Percentiles rank a stretch among this genome's conserved stretches.
Conservation (phyloP, 1,284 basidiomycete genomes). For the Ceratobasidium papillatum region DNA sequence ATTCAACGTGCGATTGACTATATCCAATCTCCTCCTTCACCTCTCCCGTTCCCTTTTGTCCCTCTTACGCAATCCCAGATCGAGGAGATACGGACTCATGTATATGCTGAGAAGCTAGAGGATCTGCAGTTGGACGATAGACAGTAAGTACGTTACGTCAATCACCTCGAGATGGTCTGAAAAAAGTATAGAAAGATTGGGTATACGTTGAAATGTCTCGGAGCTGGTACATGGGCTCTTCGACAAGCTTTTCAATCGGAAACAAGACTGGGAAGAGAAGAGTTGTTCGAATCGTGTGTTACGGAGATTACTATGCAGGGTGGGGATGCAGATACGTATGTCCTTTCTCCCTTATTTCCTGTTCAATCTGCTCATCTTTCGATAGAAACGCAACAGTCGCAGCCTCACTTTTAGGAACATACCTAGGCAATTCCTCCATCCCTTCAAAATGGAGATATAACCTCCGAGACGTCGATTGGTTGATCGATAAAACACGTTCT, state of each 20-base stretch:
- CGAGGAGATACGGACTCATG: conserved; percentile 1
- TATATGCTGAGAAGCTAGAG: conserved; percentile 22
- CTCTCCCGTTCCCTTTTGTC: not conserved
- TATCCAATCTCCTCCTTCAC: not conserved
- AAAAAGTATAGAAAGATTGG: conserved; percentile 19
- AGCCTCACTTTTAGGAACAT: conserved; percentile 32
- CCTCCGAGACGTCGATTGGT: conserved; percentile 29
- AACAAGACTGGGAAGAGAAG: not conserved
- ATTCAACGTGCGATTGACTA: conserved; percentile 13
- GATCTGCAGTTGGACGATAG: conserved; percentile 34
- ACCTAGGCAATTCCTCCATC: conserved; percentile 7
- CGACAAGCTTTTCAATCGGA: conserved; percentile 16
- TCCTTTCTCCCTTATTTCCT: not conserved
- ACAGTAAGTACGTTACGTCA: conserved; percentile 5
- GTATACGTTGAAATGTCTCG: conserved; percentile 42
- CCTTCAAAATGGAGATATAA: conserved; percentile 27
- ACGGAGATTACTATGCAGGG: conserved; percentile 42
- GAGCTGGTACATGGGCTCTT: conserved; percentile 37
- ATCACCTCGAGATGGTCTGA: not conserved
- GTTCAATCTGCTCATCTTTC: not conserved
- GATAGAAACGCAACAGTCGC: conserved; percentile 38
- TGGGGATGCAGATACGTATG: conserved; percentile 39
- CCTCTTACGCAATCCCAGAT: conserved; percentile 13
- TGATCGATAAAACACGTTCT: conserved; percentile 15
- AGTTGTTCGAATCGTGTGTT: conserved; percentile 33